phyloP scores from a whole-genome alignment of 352 stramenopile genomes.

The Phytopythium litorale region DNA sequence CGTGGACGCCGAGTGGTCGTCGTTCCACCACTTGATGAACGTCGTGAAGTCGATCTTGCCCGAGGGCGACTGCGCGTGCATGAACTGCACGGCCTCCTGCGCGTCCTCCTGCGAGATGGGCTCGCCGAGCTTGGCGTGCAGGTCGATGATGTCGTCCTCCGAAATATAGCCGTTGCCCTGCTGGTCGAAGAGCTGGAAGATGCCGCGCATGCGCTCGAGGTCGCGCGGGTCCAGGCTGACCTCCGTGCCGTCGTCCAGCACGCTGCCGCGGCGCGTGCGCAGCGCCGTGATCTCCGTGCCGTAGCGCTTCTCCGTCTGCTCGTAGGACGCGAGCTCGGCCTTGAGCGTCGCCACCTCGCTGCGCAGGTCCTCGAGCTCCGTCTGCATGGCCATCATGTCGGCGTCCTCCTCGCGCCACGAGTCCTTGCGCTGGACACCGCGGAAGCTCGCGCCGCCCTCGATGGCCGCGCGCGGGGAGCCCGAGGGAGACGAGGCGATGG shows the following conservation, averaged over 20 bases:
- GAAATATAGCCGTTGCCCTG: slow-evolving; percentile 79
- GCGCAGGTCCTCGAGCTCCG: slow-evolving; percentile 74
- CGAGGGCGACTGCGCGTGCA: slow-evolving; percentile 45
- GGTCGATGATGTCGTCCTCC: slow-evolving; percentile 69
- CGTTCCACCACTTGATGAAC: slow-evolving; percentile 90
- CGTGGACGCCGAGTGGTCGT: slow-evolving; percentile 61
- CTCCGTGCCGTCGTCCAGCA: slow-evolving; percentile 76
- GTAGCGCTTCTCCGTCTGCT: slow-evolving; percentile 78
- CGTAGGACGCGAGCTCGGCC: slow-evolving; percentile 67
- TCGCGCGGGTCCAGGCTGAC: slow-evolving; percentile 76
- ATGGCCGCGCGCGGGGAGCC: slow-evolving; percentile 36
- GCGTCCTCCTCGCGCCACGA: slow-evolving; percentile 80
- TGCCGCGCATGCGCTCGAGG: slow-evolving; percentile 84
- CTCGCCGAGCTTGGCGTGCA: slow-evolving; percentile 82
- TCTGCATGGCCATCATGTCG: slow-evolving; percentile 55
- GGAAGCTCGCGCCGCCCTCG: slow-evolving; percentile 24
- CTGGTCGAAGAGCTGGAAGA: slow-evolving; percentile 82
- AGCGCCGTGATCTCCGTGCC: slow-evolving; percentile 48
- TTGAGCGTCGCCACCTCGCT: slow-evolving; percentile 67
- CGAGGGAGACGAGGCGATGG: slow-evolving; percentile 60
- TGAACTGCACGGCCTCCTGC: slow-evolving; percentile 64
- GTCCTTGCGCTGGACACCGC: slow-evolving; percentile 48
- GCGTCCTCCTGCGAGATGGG: slow-evolving; percentile 75
- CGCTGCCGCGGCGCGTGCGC: slow-evolving; percentile 52
- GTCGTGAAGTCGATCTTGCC: slow-evolving; percentile 82